A percentile compares a stretch with the other conserved stretches of the same genome.
phyloP scores from a whole-genome alignment of 179 eudicot species.

The Heliamphora pulchella region DNA sequence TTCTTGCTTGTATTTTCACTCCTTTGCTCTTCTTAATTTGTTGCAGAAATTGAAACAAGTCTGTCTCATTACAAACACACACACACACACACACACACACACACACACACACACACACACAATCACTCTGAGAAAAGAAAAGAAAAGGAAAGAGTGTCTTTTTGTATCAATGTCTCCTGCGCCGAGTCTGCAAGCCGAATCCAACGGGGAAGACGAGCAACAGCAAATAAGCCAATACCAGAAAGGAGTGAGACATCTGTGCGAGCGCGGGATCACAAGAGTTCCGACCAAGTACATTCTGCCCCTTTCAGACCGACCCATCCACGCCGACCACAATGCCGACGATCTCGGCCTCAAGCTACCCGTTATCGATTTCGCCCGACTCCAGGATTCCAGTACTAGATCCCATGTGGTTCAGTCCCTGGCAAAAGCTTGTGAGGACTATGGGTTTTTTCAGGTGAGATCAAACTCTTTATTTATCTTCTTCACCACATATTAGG shows the following conservation, averaged over 20 bases:
- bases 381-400: conserved; percentile 42
- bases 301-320: conserved; percentile 60
- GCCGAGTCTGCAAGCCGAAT: conserved; percentile 1
- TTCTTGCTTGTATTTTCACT: neutral
- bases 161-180: conserved; percentile 12
- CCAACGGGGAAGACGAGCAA: neutral
- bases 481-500: too few species aligned
- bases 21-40: neutral
- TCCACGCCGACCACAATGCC: conserved; percentile 12
- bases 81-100: too few species aligned
- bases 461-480: neutral
- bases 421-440: conserved; percentile 53
- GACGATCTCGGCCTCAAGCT: conserved; percentile 28
- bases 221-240: conserved; percentile 22
- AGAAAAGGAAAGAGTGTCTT: neutral
- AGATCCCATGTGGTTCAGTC: conserved; percentile 37
- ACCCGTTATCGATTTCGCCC: conserved; percentile 64
- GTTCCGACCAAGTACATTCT: conserved; percentile 68
- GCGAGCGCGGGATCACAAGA: conserved; percentile 52
- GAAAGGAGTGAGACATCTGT: conserved; percentile 70
- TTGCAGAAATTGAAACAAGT: too few species aligned
- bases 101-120: too few species aligned
- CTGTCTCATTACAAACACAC: too few species aligned
- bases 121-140: too few species aligned
- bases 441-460: conserved; percentile 87